Percentiles rank a stretch among this genome's conserved stretches.
These are phyloP conservation scores for Cymbopogon flexuosus DNA, from an alignment of 202 grass and related monocot species.

Conservation along the genomic window DNA sequence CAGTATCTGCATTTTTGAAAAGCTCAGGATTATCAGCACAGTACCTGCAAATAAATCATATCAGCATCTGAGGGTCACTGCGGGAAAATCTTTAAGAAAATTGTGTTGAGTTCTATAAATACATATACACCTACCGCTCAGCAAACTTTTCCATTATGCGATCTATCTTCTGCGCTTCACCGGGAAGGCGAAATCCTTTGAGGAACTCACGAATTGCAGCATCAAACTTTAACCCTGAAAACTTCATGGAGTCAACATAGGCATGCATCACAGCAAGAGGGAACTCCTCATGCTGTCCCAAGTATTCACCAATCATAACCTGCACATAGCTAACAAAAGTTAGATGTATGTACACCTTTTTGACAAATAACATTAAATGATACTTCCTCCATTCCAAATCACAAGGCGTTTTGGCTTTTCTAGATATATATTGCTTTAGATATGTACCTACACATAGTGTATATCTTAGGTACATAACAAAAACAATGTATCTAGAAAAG, in stretches of 20 bases:
- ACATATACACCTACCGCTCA: constrained; percentile 85
- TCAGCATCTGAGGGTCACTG: constrained; percentile 30
- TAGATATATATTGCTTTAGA: too few species aligned
- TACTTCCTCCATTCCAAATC: too few species aligned
- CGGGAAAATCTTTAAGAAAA: constrained; percentile 14
- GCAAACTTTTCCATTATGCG: constrained; percentile 99
- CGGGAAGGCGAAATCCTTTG: constrained; percentile 94
- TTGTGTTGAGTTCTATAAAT: constrained; percentile 3
- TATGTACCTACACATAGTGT: too few species aligned
- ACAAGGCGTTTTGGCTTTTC: too few species aligned
- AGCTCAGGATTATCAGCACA: constrained; percentile 98
- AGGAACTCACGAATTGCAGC: constrained; percentile 87
- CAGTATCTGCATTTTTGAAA: constrained; percentile 98
- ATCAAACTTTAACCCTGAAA: constrained; percentile 92
- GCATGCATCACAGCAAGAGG: constrained; percentile 98
- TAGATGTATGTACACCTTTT: constrained; percentile 22
- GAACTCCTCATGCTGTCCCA: constrained; percentile 96
- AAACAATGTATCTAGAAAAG: too few species aligned
- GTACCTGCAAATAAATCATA: constrained; percentile 66
- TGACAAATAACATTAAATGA: constrained; percentile 4
- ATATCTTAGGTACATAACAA: too few species aligned
- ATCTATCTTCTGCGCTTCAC: constrained; percentile 99
- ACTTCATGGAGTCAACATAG: constrained; percentile 98
- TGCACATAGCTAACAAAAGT: constrained; percentile 32
- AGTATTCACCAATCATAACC: constrained; percentile 99